phyloP scores from a whole-genome alignment of 805 yeast species.

The Diddensiella caesifluorescens region DNA sequence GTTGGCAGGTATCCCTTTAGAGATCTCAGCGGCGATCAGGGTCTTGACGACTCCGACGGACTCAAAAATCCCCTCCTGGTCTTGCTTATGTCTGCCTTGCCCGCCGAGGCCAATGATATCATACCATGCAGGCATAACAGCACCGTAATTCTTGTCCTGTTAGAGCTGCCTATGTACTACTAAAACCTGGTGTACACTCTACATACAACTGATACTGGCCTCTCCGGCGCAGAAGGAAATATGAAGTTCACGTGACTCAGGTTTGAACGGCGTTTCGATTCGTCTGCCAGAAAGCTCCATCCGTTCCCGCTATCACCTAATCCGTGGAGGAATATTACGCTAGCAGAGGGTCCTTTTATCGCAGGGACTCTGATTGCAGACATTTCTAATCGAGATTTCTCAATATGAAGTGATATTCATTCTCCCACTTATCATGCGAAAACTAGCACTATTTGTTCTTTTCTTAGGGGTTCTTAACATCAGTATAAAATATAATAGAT shows the following conservation, averaged over 20 bases:
- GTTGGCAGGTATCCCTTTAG: conserved; percentile 33
- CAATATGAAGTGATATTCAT: no score
- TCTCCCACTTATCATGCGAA: no score
- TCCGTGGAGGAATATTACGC: conserved; percentile 80
- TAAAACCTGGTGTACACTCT: conserved; percentile 13
- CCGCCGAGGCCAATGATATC: conserved; percentile 50
- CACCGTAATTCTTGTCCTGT: conserved; percentile 46
- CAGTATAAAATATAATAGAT: no score
- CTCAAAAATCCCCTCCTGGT: conserved; percentile 35
- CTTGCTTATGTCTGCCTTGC: conserved; percentile 30
- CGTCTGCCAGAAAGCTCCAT: conserved; percentile 76
- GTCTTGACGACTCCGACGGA: conserved; percentile 28
- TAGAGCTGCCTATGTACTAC: not conserved
- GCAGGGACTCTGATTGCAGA: conserved; percentile 39
- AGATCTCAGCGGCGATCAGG: conserved; percentile 30
- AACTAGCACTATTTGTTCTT: no score
- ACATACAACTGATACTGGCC: conserved; percentile 52
- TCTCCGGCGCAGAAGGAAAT: conserved; percentile 85
- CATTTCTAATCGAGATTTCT: no score
- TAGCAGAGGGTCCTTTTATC: conserved; percentile 46
- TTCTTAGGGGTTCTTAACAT: no score
- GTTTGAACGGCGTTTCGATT: conserved; percentile 39
- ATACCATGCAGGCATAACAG: conserved; percentile 80
- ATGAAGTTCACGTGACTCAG: conserved; percentile 61
- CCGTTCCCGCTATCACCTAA: conserved; percentile 89